A percentile compares a stretch with the other conserved stretches of the same genome.
Evolutionary conservation across 805 yeast genomes (phyloP).

Genomic region (Spencermartinsiella europaea): DNA sequence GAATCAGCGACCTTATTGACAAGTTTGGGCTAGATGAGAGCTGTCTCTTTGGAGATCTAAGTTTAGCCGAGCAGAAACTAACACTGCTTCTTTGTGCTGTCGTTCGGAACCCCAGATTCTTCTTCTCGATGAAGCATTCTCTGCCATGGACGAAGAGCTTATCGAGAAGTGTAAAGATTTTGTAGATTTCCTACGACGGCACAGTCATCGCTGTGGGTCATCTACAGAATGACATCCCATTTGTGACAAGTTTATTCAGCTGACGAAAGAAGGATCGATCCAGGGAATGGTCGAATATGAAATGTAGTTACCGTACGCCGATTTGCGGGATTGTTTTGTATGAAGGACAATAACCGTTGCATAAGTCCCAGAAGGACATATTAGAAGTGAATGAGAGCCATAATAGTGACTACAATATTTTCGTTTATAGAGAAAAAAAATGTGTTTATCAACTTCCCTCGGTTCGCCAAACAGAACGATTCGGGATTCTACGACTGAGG

Average conservation of each 20-base stretch:
- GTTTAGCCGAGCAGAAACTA: conserved; percentile 72
- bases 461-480: conserved; percentile 59
- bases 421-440: conserved; percentile 73
- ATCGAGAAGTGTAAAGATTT: conserved; percentile 51
- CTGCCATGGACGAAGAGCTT: conserved; percentile 73
- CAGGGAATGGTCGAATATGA: too few species aligned
- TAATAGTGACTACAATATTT: conserved; percentile 73
- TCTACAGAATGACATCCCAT: conserved; percentile 72
- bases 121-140: conserved; percentile 87
- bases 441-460: conserved; percentile 67
- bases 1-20: conserved; percentile 43
- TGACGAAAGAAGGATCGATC: too few species aligned
- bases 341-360: too few species aligned
- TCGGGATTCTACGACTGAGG: conserved; percentile 84
- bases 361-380: too few species aligned
- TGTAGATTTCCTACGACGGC: conserved; percentile 47
- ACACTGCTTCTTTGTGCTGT: conserved; percentile 71
- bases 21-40: conserved; percentile 44
- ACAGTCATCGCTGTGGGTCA: conserved; percentile 81
- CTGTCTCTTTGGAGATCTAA: conserved; percentile 47
- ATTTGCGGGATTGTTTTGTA: too few species aligned
- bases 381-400: too few species aligned
- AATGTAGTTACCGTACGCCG: too few species aligned
- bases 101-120: conserved; percentile 75
- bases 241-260: conserved; percentile 49